Conservation (phyloP, 345 rosid genomes). For the Eucalyptus regnans region DNA sequence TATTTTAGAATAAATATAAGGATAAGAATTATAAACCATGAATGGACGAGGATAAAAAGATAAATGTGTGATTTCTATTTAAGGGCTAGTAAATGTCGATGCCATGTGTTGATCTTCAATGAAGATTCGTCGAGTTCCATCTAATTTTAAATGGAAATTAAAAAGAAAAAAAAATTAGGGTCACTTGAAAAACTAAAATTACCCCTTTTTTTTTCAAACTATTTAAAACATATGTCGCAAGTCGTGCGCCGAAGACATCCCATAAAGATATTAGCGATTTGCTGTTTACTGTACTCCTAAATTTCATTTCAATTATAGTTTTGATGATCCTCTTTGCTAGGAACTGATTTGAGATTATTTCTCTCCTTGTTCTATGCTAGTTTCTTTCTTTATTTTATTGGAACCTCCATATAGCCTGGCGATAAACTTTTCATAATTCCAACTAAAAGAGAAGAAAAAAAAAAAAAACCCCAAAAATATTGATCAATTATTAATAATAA, state of each 20-base stretch:
- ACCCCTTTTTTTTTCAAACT: fast-evolving
- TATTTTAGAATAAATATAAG: not conserved
- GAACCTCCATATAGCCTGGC: not conserved
- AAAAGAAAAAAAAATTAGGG: not conserved
- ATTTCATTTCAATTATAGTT: not conserved
- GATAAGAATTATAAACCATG: not conserved
- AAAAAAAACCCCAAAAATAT: not conserved
- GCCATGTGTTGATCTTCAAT: not conserved
- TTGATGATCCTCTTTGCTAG: not conserved
- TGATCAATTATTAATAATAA: not conserved
- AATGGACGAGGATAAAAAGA: not conserved
- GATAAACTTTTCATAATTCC: not conserved
- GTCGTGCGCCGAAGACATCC: fast-evolving
- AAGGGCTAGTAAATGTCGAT: not conserved
- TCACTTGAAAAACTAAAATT: not conserved
- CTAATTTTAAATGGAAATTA: not conserved
- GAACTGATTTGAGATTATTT: not conserved
- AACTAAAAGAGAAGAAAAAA: not conserved
- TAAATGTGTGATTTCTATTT: not conserved
- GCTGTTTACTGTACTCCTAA: not conserved
- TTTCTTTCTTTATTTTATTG: not conserved
- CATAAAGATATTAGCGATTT: not conserved
- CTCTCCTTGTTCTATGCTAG: not conserved
- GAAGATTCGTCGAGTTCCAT: not conserved
- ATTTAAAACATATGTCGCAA: not conserved